Evolutionary conservation across 805 yeast genomes (phyloP).

Genomic region (Kodamaea kakaduensis): DNA sequence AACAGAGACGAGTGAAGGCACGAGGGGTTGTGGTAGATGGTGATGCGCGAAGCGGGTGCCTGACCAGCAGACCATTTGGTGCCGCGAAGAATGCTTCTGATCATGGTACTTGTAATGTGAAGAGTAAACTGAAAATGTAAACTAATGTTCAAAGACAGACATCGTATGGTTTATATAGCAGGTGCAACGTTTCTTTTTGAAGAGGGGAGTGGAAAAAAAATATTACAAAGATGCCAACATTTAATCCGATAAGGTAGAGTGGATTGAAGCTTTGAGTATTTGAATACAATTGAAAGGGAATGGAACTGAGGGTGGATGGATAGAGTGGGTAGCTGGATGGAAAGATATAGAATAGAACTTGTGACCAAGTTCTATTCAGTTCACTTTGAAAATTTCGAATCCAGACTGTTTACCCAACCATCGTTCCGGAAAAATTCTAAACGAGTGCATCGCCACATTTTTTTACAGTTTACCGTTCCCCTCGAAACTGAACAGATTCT

Average conservation of each 20-base stretch:
- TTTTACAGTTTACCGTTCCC: background rate
- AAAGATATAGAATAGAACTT: too few relatives aligned
- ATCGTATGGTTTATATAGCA: background rate
- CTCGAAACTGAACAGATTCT: too few relatives aligned
- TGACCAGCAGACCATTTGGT: slow-evolving; percentile 4
- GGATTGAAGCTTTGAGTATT: too few relatives aligned
- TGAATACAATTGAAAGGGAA: too few relatives aligned
- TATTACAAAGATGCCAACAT: too few relatives aligned
- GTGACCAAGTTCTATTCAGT: too few relatives aligned
- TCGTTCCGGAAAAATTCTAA: slow-evolving; percentile 6
- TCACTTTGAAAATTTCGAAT: too few relatives aligned
- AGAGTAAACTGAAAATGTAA: too few relatives aligned
- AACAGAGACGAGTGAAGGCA: slow-evolving; percentile 24
- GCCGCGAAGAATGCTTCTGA: slow-evolving; percentile 8
- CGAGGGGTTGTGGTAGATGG: slow-evolving; percentile 30
- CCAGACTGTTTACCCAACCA: too few relatives aligned
- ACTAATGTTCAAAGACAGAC: background rate
- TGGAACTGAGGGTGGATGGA: too few relatives aligned
- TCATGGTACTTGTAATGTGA: slow-evolving; percentile 5
- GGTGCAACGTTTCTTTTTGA: background rate
- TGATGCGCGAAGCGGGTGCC: slow-evolving; percentile 15
- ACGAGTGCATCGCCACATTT: slow-evolving; percentile 3
- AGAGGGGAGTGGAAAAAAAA: background rate
- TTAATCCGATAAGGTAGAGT: too few relatives aligned
- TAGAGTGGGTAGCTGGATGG: too few relatives aligned